Evolutionary conservation across 2,329 filamentous ascomycete species (phyloP), one percentile per base, ranked within the genome.

Genomic region (Mycosphaerella sp.): DNA sequence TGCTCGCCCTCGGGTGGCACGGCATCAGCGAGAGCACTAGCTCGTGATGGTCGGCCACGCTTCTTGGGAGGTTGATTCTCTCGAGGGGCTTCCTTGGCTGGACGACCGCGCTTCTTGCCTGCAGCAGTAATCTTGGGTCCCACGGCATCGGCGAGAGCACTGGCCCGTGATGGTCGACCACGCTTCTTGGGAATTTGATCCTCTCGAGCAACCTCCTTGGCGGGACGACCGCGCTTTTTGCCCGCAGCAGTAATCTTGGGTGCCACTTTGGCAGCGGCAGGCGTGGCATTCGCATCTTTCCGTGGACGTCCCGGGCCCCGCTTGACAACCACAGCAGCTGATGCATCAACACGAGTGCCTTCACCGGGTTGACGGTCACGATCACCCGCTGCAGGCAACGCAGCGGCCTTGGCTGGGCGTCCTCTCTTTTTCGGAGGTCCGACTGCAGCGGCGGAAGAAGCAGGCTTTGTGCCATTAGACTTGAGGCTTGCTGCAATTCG

Each of bases 391-490:
- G 25, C 44, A 17, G 35, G 8, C 12, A 13, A 8, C 1, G 36
- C 36, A 13, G 14, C 36, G n/a, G 44, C n/a, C 51, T 49, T 53
- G 6, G 51, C 21, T 43, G 51, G 51, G 16, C 51, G 51, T n/a
- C 63, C 65, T 37, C 64, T 63, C 57, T 64, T 66, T 57, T 64
- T 66, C 4, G 62, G 55, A 27, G 50, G 49, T 41, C 47, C 42
- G n/a, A 36, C 56, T 27, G n/a, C 47, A 21, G 39, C 6, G 12
- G 5, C 9, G 17, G 39, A n/a, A 13, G 17, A 3, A 21, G 16
- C 10, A 10, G 7, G 8, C 17, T 21, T 41, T 5, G 39, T 10
- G 21, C 39, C 39, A 18, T 16, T 21, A 6, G 17, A 13, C 9
- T 41, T 25, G 8, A 41, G 14, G 9, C n/a, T 28, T 14, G 37